These are phyloP conservation scores for Yarrowia hollandica DNA, from an alignment of 805 yeast genomes.

Conservation along the genomic window DNA sequence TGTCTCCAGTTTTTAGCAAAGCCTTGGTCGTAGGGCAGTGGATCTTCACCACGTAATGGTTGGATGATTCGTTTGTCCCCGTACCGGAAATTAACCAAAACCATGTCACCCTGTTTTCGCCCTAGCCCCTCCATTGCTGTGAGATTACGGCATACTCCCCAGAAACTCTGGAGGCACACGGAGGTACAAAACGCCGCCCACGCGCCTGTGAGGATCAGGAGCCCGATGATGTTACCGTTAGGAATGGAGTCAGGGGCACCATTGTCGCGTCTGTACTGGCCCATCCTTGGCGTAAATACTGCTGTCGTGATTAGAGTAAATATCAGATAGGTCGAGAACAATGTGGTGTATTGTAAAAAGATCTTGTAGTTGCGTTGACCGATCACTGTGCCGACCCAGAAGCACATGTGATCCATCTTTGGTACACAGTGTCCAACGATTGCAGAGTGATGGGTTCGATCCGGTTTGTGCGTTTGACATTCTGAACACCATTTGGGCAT, in stretches of 20 bases:
- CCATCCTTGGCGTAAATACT: conserved; percentile 38
- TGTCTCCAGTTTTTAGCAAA: conserved; percentile 34
- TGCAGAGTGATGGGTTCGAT: conserved; percentile 70
- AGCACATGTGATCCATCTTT: conserved; percentile 80
- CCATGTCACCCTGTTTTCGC: conserved; percentile 38
- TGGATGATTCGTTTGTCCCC: conserved; percentile 49
- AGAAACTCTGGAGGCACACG: conserved; percentile 47
- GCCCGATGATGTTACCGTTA: conserved; percentile 53
- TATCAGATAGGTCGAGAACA: conserved; percentile 42
- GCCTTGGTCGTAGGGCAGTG: conserved; percentile 39
- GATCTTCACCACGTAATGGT: conserved; percentile 40
- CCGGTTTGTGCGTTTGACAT: conserved; percentile 65
- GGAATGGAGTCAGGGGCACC: conserved; percentile 5
- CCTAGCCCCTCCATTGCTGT: conserved; percentile 63
- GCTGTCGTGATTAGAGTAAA: conserved; percentile 47
- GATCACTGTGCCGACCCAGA: conserved; percentile 71
- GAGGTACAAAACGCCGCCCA: conserved; percentile 50
- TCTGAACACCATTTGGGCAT: conserved; percentile 72
- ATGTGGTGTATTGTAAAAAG: conserved; percentile 54
- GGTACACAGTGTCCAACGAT: conserved; percentile 60
- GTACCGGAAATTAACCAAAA: conserved; percentile 46
- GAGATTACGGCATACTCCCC: conserved; percentile 50
- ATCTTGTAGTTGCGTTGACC: conserved; percentile 65
- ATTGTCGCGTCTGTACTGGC: conserved; percentile 34
- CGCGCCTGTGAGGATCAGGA: conserved; percentile 49